Base-by-base conservation (phyloP, 208 protist species). In the Borovskyia barvae region DNA sequence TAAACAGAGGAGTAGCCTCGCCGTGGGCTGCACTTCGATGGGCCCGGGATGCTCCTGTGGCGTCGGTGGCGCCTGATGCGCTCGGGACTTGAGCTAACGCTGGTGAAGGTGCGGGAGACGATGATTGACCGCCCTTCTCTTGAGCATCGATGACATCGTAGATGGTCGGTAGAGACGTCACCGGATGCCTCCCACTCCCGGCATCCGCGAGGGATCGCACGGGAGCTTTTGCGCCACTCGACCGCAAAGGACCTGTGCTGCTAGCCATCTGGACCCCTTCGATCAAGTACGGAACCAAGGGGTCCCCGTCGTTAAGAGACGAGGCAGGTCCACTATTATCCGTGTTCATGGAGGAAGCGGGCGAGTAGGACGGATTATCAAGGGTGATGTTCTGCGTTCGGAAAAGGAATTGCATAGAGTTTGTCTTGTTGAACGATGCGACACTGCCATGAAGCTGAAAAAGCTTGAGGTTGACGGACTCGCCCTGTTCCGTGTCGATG, bases 341-440 rank as follows among this genome's bases (percentile, higher is more conserved):
- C n/a, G 20, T 8, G 26, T 22, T 22, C 8, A 11, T 3, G 47
- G 26, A 15, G 26, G 43, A 19, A 1, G 46, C 30, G 11, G 41
- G 46, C 1, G 37, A 30, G 28, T 42, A 9, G n/a, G 68, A 51
- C 17, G 77, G 78, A 52, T 93, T 90, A 12, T 73, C 76, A 22
- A 94, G 49, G 3, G 70, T 87, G n/a, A 92, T 30, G 52, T 92
- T 88, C 33, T 91, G 72, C 20, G 80, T 71, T 29, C 77, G 48
- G 28, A 89, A 72, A 49, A 72, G 73, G 40, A 94, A 73, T 17
- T 79, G 62, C 7, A 74, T 25, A n/a, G 85, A 86, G 48, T 72
- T 63, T 0, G 55, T 54, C 43, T 69, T 64, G 68, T 94, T 92
- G 72, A 82, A 89, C 30, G 52, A 66, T 7, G 59, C 59, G 5